phyloP scores from a whole-genome alignment of 2,329 filamentous ascomycete species.

The Eurotiales sp. region DNA sequence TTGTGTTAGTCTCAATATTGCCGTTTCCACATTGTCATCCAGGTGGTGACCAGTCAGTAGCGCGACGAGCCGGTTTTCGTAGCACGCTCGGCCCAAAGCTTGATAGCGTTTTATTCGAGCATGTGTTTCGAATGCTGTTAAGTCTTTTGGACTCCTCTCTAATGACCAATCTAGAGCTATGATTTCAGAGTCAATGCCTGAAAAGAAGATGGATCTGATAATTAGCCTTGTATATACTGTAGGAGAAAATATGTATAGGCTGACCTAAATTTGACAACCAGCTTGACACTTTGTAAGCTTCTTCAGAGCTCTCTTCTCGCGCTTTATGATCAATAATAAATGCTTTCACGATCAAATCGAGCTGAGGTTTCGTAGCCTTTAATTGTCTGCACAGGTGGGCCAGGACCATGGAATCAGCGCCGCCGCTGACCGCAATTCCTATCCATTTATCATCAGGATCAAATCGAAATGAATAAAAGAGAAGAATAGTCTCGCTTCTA shows the following conservation, averaged over 20 bases:
- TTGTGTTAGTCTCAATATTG: conserved; percentile 70
- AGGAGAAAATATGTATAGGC: too few species aligned
- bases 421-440: conserved; percentile 84
- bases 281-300: conserved; percentile 50
- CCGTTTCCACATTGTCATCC: conserved; percentile 88
- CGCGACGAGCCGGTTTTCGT: conserved; percentile 48
- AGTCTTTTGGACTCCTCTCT: conserved; percentile 33
- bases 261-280: conserved; percentile 45
- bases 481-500: too few species aligned
- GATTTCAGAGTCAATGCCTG: conserved; percentile 34
- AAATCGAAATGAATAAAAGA: too few species aligned
- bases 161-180: conserved; percentile 52
- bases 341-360: conserved; percentile 40
- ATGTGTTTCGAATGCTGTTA: conserved; percentile 69
- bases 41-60: conserved; percentile 81
- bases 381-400: conserved; percentile 64
- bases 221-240: too few species aligned
- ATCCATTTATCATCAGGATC: too few species aligned
- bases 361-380: conserved; percentile 28
- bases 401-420: conserved; percentile 96
- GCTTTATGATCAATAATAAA: conserved; percentile 61
- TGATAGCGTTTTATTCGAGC: conserved; percentile 74
- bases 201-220: too few species aligned
- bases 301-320: conserved; percentile 52
- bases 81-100: conserved; percentile 61